A percentile compares a stretch with the other conserved stretches of the same genome.
These are phyloP conservation scores for Penicillium janthinellum DNA, from an alignment of 2,329 filamentous ascomycete genomes.

Conservation along the genomic window DNA sequence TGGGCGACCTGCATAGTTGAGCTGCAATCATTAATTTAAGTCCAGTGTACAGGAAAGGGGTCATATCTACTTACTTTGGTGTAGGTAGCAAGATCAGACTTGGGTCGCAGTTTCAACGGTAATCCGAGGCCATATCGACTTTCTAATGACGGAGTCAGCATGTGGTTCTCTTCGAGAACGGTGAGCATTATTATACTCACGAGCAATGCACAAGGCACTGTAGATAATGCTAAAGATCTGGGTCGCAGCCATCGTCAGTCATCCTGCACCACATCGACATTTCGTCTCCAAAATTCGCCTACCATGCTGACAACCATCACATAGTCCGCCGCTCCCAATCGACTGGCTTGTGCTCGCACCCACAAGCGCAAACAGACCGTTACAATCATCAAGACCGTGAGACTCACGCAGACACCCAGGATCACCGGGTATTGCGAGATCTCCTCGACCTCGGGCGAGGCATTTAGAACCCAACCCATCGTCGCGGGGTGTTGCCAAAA, in stretches of 20 bases:
- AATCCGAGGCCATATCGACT: conserved; percentile 58
- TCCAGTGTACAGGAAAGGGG: not conserved
- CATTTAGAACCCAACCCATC: conserved; percentile 58
- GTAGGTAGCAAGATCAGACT: conserved; percentile 49
- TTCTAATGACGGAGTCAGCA: conserved; percentile 39
- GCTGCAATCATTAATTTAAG: conserved; percentile 24
- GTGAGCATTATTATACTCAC: conserved; percentile 37
- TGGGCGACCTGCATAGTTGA: conserved; percentile 58
- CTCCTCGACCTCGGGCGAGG: conserved; percentile 50
- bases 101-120: conserved; percentile 48
- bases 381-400: conserved; percentile 48
- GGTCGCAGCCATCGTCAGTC: not conserved
- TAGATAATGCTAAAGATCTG: conserved; percentile 53
- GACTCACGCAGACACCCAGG: conserved; percentile 50
- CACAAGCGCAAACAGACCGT: conserved; percentile 48
- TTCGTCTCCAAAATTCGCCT: not conserved
- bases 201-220: conserved; percentile 53
- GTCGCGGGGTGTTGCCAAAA: conserved; percentile 10
- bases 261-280: not conserved
- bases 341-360: conserved; percentile 46
- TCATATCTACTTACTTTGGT: conserved; percentile 35
- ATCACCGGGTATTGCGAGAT: conserved; percentile 54
- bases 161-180: not conserved
- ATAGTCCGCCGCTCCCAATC: conserved; percentile 54
- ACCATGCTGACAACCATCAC: conserved; percentile 42